A percentile compares a stretch with the other conserved stretches of the same genome.
These are phyloP conservation scores for Rhodotorula diobovata DNA, from an alignment of 768 basidiomycete genomes.

Conservation along the genomic window DNA sequence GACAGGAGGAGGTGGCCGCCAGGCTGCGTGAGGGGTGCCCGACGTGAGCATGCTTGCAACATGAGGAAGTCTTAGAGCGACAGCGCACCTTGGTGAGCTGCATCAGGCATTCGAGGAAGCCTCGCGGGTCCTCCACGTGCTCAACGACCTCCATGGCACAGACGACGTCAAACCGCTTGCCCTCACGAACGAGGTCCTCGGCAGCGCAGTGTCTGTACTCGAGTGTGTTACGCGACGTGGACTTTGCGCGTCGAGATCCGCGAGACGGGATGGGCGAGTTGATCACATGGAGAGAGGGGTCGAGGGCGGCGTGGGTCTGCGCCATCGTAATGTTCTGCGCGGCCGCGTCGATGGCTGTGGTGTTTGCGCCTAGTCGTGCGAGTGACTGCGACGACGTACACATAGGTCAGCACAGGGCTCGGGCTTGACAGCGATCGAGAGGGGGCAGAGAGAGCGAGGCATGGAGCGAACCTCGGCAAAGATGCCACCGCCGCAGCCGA, in stretches of 20 bases:
- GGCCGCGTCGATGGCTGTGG: slow-evolving; percentile 88
- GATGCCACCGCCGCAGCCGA: slow-evolving; percentile 93
- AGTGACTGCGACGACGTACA: slow-evolving; percentile 58
- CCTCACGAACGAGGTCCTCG: slow-evolving; percentile 62
- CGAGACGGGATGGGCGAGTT: slow-evolving; percentile 71
- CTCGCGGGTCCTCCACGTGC: slow-evolving; percentile 86
- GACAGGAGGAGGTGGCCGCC: slow-evolving; percentile 94
- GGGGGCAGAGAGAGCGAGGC: not conserved
- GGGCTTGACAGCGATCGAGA: not conserved
- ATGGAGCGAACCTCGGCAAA: slow-evolving; percentile 70
- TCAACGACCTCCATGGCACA: slow-evolving; percentile 98
- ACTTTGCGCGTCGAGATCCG: slow-evolving; percentile 65
- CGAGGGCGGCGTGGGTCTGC: slow-evolving; percentile 69
- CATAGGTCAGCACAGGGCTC: too few species aligned
- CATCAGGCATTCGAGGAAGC: slow-evolving; percentile 75
- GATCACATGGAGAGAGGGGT: slow-evolving; percentile 82
- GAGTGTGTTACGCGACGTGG: slow-evolving; percentile 54
- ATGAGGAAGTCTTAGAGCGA: not conserved
- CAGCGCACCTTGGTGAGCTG: slow-evolving; percentile 78
- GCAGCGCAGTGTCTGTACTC: slow-evolving; percentile 69
- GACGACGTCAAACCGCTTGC: slow-evolving; percentile 77
- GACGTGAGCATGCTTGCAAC: not conserved
- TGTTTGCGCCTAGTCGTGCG: slow-evolving; percentile 78
- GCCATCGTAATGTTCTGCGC: slow-evolving; percentile 81
- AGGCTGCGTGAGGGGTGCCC: slow-evolving; percentile 56